phyloP scores from a whole-genome alignment of 306 rosid species.

The Dalbergia oliveri region DNA sequence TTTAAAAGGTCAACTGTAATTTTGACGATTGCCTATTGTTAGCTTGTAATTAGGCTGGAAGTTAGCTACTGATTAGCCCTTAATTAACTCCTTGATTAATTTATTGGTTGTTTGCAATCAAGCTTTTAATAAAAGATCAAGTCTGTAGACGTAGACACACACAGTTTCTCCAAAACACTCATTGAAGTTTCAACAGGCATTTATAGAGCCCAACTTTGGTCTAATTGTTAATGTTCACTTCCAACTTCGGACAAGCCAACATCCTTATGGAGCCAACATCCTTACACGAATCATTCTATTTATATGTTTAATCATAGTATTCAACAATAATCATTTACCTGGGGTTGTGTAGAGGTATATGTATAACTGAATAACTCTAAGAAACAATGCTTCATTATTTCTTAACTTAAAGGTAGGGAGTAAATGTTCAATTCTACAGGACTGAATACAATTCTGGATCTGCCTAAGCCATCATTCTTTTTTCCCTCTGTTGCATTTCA shows the following conservation, averaged over 20 bases:
- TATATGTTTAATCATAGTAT: not conserved
- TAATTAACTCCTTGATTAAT: not conserved
- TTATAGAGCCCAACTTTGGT: slow-evolving; percentile 5
- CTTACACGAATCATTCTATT: slow-evolving; percentile 11
- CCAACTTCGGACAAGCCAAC: not conserved
- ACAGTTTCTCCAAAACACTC: too few relatives aligned
- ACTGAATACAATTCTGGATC: slow-evolving; percentile 9
- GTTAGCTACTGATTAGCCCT: too few relatives aligned
- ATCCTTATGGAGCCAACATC: not conserved
- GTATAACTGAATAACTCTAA: not conserved
- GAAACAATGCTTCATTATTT: slow-evolving; percentile 13
- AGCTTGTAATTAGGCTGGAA: too few relatives aligned
- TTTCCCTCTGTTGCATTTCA: not conserved
- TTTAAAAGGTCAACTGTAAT: too few relatives aligned
- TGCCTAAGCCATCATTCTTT: not conserved
- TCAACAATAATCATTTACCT: not conserved
- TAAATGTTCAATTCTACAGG: not conserved
- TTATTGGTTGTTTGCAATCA: not conserved
- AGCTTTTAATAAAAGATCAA: not conserved
- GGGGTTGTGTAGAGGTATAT: not conserved
- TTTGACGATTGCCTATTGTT: too few relatives aligned
- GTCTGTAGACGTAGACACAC: not conserved
- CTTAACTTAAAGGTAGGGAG: not conserved
- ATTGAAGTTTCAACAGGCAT: not conserved
- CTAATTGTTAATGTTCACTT: not conserved